Percentiles rank a stretch among this genome's conserved stretches.
Conservation (phyloP, 164 flowering plant species). For the Piper betle region DNA sequence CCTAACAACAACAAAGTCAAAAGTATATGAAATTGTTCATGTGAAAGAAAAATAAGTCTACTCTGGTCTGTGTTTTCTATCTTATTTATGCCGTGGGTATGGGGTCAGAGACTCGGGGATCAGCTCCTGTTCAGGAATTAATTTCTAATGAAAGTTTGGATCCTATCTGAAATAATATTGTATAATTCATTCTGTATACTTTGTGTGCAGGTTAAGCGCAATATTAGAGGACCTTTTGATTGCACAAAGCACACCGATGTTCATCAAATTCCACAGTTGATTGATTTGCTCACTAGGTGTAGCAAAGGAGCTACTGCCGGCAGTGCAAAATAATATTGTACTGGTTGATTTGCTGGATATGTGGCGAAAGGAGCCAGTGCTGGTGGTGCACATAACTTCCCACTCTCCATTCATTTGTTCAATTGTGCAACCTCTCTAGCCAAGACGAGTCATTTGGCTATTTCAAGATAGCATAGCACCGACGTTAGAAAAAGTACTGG, state of each 20-base stretch:
- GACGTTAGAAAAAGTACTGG: background rate
- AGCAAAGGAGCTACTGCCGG: background rate
- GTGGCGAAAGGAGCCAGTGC: background rate
- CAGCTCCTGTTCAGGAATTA: too few relatives aligned
- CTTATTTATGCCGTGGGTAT: too few relatives aligned
- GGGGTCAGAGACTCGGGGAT: too few relatives aligned
- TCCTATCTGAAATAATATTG: too few relatives aligned
- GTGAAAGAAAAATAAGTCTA: too few relatives aligned
- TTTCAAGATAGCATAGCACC: background rate
- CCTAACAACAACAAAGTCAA: too few relatives aligned
- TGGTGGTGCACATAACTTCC: background rate
- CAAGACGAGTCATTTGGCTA: background rate
- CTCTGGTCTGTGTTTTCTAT: too few relatives aligned
- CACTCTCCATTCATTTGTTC: background rate
- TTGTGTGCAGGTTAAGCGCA: background rate
- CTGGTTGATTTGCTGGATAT: too few relatives aligned
- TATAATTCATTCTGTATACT: too few relatives aligned
- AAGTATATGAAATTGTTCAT: too few relatives aligned
- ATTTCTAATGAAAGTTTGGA: too few relatives aligned
- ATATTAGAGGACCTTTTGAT: background rate
- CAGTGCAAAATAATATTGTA: background rate
- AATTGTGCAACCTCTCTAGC: background rate
- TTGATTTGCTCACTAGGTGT: background rate
- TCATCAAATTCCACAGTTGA: background rate
- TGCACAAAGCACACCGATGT: background rate